A percentile compares a stretch with the other conserved stretches of the same genome.
phyloP scores from a whole-genome alignment of 768 basidiomycete species.

The Kwoniella sp. region DNA sequence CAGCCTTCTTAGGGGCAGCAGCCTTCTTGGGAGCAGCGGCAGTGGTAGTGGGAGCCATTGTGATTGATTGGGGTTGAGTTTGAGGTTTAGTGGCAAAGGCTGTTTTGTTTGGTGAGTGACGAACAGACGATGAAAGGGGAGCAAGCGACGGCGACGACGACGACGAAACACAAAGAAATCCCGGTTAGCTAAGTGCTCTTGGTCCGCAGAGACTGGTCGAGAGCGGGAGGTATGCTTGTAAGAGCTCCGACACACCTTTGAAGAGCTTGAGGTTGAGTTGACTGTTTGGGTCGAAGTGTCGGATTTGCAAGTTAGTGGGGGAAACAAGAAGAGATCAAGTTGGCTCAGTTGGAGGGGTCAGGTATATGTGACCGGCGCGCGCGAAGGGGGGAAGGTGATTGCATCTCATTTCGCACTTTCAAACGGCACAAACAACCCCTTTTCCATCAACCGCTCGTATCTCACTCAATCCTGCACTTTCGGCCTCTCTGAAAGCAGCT shows the following conservation, averaged over 20 bases:
- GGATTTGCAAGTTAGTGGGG: constrained; percentile 19
- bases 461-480: constrained; percentile 10
- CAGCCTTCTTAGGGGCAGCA: constrained; percentile 50
- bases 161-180: neutral
- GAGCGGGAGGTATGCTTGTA: constrained; percentile 10
- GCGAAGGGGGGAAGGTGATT: neutral
- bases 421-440: constrained; percentile 25
- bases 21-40: constrained; percentile 54
- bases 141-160: neutral
- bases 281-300: constrained; percentile 9
- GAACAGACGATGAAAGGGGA: constrained; percentile 16
- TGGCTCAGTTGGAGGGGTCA: constrained; percentile 7
- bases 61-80: constrained; percentile 31
- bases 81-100: constrained; percentile 23
- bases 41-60: constrained; percentile 54
- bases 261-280: constrained; percentile 4
- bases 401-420: constrained; percentile 10
- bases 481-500: neutral
- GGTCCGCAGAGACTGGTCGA: neutral
- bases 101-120: constrained; percentile 6
- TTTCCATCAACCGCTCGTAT: constrained; percentile 12
- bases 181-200: constrained; percentile 12
- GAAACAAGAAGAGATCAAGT: constrained; percentile 28
- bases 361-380: constrained; percentile 25
- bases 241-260: neutral